Percentiles rank a stretch among this genome's conserved stretches.
phyloP scores from a whole-genome alignment of 306 rosid species.

The Malus fusca region DNA sequence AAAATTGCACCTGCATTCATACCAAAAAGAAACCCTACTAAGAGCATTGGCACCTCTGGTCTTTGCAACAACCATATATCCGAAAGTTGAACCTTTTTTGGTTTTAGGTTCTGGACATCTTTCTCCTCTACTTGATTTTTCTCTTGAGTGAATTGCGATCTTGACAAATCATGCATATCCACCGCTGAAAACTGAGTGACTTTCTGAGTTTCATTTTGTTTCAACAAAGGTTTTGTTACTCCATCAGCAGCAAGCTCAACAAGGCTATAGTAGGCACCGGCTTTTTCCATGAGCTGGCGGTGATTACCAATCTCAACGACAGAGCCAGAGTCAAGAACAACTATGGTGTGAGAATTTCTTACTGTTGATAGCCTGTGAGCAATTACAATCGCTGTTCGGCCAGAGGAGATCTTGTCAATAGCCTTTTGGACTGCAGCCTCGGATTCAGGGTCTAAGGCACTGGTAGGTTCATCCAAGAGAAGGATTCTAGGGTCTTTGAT shows the following conservation, averaged over 20 bases:
- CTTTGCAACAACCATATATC: constrained; percentile 69
- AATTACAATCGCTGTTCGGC: constrained; percentile 73
- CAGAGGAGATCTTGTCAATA: constrained; percentile 66
- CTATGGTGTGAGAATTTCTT: constrained; percentile 58
- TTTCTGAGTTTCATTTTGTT: constrained; percentile 18
- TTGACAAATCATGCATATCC: constrained; percentile 33
- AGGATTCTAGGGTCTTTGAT: constrained; percentile 74
- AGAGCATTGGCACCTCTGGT: constrained; percentile 48
- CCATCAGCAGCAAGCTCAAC: constrained; percentile 67
- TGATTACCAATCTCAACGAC: constrained; percentile 72
- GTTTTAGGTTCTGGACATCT: constrained; percentile 26
- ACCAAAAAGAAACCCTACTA: constrained; percentile 59
- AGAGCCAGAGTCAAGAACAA: constrained; percentile 67
- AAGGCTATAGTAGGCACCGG: constrained; percentile 64
- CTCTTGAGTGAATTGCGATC: constrained; percentile 22
- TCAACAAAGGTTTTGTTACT: constrained; percentile 26
- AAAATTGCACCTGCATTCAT: constrained; percentile 76
- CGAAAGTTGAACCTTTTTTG: constrained; percentile 30
- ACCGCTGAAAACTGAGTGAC: constrained; percentile 21
- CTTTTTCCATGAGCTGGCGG: constrained; percentile 57
- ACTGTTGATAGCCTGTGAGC: constrained; percentile 88
- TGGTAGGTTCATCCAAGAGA: constrained; percentile 89
- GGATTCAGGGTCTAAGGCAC: constrained; percentile 82
- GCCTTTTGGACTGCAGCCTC: constrained; percentile 70
- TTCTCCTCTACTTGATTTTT: constrained; percentile 26